phyloP scores from a whole-genome alignment of 345 rosid genomes.

The Fremontodendron californicum region DNA sequence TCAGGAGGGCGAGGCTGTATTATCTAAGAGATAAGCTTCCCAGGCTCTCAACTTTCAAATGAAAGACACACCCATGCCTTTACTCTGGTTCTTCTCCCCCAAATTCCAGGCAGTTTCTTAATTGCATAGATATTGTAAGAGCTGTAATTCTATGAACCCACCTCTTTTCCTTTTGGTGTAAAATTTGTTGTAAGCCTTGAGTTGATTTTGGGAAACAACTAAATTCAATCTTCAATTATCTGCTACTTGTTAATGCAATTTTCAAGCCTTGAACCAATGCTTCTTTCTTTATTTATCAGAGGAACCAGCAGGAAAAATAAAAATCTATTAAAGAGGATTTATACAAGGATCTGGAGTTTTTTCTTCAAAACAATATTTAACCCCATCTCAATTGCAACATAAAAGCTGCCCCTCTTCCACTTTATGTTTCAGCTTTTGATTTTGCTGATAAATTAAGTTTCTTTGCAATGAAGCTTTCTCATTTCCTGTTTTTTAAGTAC shows the following conservation, averaged over 20 bases:
- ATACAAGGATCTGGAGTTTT: too few species aligned
- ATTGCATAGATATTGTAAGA: background rate
- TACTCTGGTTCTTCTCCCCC: background rate
- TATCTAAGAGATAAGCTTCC: slow-evolving; percentile 91
- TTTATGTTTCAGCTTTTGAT: background rate
- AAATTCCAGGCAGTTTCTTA: background rate
- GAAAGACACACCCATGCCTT: slow-evolving; percentile 21
- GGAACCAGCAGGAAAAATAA: background rate
- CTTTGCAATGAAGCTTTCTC: background rate
- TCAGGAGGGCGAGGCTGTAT: slow-evolving; percentile 83
- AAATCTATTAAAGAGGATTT: too few species aligned
- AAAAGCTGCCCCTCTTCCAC: background rate
- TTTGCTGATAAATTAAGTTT: background rate
- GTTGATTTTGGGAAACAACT: slow-evolving; percentile 2
- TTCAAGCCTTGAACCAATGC: background rate
- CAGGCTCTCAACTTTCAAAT: slow-evolving; percentile 82
- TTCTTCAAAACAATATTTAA: background rate
- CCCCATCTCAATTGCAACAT: background rate
- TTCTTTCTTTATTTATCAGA: background rate
- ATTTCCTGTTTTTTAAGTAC: background rate
- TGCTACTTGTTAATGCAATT: background rate
- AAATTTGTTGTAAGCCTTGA: background rate
- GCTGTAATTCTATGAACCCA: background rate
- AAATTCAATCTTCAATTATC: background rate
- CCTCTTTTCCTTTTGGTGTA: background rate